Conservation (phyloP, 2,329 filamentous ascomycete genomes). For the Drechslerella dactyloides region DNA sequence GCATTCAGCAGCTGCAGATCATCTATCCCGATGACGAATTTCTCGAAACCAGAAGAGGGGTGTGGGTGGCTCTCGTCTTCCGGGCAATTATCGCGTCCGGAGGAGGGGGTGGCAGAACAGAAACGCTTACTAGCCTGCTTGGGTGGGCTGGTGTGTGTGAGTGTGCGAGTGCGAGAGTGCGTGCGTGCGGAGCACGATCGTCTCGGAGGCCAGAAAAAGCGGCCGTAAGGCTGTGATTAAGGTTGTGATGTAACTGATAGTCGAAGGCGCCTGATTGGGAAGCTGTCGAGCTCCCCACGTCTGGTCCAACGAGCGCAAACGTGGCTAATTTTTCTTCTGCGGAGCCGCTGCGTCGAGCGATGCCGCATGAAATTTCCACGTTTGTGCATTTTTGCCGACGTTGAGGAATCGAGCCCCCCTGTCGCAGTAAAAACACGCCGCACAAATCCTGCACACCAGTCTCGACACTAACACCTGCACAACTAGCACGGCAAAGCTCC, state of each 20-base stretch:
- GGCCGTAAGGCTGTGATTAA: conserved; percentile 49
- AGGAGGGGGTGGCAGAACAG: conserved; percentile 3
- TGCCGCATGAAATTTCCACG: conserved; percentile 49
- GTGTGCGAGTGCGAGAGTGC: too few relatives aligned
- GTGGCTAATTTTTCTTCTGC: conserved; percentile 25
- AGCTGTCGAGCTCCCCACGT: conserved; percentile 23
- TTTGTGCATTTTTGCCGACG: conserved; percentile 10
- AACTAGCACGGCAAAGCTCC: neutral
- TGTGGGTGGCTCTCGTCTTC: conserved; percentile 24
- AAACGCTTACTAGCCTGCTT: neutral
- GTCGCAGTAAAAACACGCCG: neutral
- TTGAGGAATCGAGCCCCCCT: conserved; percentile 1
- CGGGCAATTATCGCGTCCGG: conserved; percentile 49
- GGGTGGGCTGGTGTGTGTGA: too few relatives aligned
- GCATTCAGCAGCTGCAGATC: conserved; percentile 49
- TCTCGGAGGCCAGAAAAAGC: conserved; percentile 34
- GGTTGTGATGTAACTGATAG: conserved; percentile 51
- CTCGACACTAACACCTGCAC: neutral
- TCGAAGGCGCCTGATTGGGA: conserved; percentile 44
- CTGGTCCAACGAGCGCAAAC: conserved; percentile 35
- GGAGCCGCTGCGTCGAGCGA: conserved; percentile 21
- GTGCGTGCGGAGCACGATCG: conserved; percentile 28
- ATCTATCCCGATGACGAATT: conserved; percentile 28
- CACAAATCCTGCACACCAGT: neutral
- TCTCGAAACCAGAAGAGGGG: conserved; percentile 5